phyloP scores from a whole-genome alignment of 106 monocot species.

The Allium cepa region DNA sequence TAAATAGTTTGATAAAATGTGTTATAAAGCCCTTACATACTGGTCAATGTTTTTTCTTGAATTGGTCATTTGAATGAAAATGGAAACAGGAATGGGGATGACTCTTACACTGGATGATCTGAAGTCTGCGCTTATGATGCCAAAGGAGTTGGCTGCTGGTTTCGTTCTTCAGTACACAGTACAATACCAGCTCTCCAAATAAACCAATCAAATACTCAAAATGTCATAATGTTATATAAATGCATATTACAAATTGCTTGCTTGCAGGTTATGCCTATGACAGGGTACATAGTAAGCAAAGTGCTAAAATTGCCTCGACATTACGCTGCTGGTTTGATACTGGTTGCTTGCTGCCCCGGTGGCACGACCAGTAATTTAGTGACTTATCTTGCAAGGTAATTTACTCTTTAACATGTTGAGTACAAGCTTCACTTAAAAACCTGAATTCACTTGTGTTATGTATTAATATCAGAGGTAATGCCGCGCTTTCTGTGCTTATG shows the following conservation, averaged over 20 bases:
- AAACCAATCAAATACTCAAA: too few relatives aligned
- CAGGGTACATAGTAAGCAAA: constrained; percentile 70
- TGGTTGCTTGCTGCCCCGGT: constrained; percentile 92
- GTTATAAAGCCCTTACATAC: too few relatives aligned
- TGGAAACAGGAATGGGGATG: constrained; percentile 80
- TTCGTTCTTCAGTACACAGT: constrained; percentile 93
- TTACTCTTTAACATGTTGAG: too few relatives aligned
- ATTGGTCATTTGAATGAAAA: neutral
- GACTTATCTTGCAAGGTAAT: constrained; percentile 82
- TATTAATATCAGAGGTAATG: constrained; percentile 64
- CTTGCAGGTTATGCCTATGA: constrained; percentile 83
- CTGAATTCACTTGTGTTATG: constrained; percentile 7
- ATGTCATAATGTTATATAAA: too few relatives aligned
- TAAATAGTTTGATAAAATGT: too few relatives aligned
- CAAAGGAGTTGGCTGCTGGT: constrained; percentile 67
- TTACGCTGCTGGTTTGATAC: constrained; percentile 89
- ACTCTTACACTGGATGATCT: constrained; percentile 79
- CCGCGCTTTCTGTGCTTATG: constrained; percentile 92
- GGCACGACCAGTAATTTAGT: constrained; percentile 93
- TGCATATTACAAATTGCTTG: neutral
- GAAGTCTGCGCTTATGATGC: constrained; percentile 71
- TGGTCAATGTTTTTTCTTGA: neutral
- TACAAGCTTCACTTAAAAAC: neutral
- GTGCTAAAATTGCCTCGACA: constrained; percentile 70
- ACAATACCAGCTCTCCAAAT: too few relatives aligned